Evolutionary conservation across 164 flowering plant genomes (phyloP).

Genomic region (Litsea cubeba): DNA sequence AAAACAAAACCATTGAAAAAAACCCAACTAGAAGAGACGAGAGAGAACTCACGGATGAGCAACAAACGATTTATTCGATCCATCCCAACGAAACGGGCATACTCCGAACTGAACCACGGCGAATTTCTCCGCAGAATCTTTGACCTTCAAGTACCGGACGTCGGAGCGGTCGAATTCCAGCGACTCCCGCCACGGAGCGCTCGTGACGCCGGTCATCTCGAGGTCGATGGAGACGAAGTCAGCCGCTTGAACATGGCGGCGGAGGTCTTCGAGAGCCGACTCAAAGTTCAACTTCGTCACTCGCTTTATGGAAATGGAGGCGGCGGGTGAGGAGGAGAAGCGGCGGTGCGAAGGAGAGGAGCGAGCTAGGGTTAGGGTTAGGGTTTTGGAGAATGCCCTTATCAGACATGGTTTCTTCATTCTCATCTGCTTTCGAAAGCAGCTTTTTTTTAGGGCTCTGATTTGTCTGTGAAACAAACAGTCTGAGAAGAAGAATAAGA

Average conservation of each 20-base stretch:
- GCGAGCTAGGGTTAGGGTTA: conserved; percentile 14
- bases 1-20: no score
- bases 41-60: conserved; percentile 71
- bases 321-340: conserved; percentile 15
- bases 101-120: conserved; percentile 95
- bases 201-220: conserved; percentile 90
- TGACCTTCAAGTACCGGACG: conserved; percentile 70
- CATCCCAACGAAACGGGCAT: conserved; percentile 90
- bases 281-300: conserved; percentile 82
- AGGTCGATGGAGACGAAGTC: conserved; percentile 88
- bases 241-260: conserved; percentile 48
- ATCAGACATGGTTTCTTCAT: conserved; percentile 27
- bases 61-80: conserved; percentile 37
- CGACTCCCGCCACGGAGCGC: conserved; percentile 89
- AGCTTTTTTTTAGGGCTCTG: no score
- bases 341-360: conserved; percentile 8
- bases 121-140: conserved; percentile 92
- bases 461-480: no score
- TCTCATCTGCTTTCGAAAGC: background rate
- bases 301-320: conserved; percentile 52
- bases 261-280: conserved; percentile 47
- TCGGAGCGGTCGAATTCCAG: conserved; percentile 76
- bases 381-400: conserved; percentile 26
- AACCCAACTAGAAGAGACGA: background rate
- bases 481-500: no score